Conservation (phyloP, 2,329 filamentous ascomycete species). For the Trichophaea hybrida region DNA sequence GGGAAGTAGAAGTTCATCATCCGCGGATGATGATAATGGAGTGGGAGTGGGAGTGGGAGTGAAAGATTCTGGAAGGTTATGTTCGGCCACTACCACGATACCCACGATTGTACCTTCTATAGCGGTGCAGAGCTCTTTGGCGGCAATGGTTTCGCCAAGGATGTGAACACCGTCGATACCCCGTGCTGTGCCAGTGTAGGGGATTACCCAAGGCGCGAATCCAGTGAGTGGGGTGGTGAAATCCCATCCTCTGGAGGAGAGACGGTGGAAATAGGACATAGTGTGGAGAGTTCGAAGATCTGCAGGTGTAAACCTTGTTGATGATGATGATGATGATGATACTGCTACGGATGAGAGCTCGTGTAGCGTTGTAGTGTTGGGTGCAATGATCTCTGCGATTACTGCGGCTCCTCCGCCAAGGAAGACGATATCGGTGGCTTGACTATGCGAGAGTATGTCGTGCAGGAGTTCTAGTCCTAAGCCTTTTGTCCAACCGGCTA, state of each 20-base stretch:
- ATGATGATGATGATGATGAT: slow-evolving; percentile 31
- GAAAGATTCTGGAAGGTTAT: slow-evolving; percentile 23
- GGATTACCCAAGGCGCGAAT: slow-evolving; percentile 46
- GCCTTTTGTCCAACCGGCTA: slow-evolving; percentile 58
- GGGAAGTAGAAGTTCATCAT: background rate
- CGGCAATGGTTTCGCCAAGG: slow-evolving; percentile 45
- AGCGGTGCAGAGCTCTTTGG: slow-evolving; percentile 46
- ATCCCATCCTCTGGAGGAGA: slow-evolving; percentile 17
- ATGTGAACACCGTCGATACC: slow-evolving; percentile 53
- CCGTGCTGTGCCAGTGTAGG: slow-evolving; percentile 38
- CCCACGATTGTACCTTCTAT: slow-evolving; percentile 59
- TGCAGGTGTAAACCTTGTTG: slow-evolving; percentile 36
- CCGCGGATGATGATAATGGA: background rate
- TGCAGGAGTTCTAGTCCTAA: slow-evolving; percentile 52
- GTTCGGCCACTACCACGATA: slow-evolving; percentile 46
- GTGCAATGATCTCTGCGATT: background rate
- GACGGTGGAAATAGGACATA: slow-evolving; percentile 55
- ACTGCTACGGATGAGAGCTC: slow-evolving; percentile 25
- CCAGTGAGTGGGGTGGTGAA: slow-evolving; percentile 41
- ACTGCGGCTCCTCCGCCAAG: slow-evolving; percentile 46
- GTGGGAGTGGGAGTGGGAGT: background rate
- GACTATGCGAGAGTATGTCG: slow-evolving; percentile 41
- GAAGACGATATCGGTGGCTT: slow-evolving; percentile 50
- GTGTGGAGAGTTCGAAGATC: slow-evolving; percentile 60
- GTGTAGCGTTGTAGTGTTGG: slow-evolving; percentile 7